These are phyloP conservation scores for Amylocystis lapponica DNA, from an alignment of 768 basidiomycete genomes.

Conservation along the genomic window DNA sequence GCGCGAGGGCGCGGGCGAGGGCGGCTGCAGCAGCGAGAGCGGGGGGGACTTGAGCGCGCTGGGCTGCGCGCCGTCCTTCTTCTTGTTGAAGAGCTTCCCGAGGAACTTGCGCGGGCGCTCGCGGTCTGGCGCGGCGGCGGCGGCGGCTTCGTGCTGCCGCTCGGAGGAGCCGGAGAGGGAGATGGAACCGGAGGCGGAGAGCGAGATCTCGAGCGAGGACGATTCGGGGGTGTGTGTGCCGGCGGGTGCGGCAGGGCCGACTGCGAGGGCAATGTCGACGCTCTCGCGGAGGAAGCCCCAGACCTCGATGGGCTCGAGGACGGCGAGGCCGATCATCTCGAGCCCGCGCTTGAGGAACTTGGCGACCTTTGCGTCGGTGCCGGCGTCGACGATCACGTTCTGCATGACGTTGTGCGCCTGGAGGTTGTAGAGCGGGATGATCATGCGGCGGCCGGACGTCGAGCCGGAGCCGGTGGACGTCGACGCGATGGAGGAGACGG, in stretches of 20 bases:
- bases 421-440: conserved; percentile 83
- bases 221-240: conserved; percentile 26
- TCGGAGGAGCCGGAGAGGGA: no score
- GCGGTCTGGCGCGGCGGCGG: no score
- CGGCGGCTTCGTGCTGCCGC: no score
- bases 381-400: conserved; percentile 81
- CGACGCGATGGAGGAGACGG: conserved; percentile 21
- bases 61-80: not conserved
- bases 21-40: not conserved
- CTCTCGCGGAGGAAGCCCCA: conserved; percentile 32
- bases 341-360: conserved; percentile 45
- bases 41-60: not conserved
- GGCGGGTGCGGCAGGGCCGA: conserved; percentile 10
- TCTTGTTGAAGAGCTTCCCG: conserved; percentile 63
- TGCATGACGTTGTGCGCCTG: conserved; percentile 86
- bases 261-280: conserved; percentile 9
- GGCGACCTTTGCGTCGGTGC: conserved; percentile 82
- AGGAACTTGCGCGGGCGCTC: conserved; percentile 50
- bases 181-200: conserved; percentile 18
- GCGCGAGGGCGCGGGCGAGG: conserved; percentile 2
- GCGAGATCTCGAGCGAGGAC: conserved; percentile 27
- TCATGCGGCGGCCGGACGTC: conserved; percentile 54
- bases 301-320: conserved; percentile 79
- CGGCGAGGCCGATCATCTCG: conserved; percentile 71
- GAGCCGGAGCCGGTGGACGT: conserved; percentile 31